These are phyloP conservation scores for Aureobasidium sp. DNA, from an alignment of 2,329 filamentous ascomycete species.

Conservation along the genomic window DNA sequence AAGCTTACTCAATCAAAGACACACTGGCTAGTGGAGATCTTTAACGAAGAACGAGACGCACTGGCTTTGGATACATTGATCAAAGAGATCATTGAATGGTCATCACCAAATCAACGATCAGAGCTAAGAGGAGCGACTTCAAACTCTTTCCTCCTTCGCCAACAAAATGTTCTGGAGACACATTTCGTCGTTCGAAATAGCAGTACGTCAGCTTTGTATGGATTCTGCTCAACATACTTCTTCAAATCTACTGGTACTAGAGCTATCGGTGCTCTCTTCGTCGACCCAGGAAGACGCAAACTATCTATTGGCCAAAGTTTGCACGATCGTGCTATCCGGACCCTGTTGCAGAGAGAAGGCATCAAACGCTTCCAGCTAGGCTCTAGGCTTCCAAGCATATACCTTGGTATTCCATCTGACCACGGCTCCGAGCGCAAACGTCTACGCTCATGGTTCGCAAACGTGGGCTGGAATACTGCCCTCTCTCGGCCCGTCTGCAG, in stretches of 20 bases:
- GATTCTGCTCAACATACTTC: conserved; percentile 85
- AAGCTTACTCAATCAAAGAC: conserved; percentile 84
- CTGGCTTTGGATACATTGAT: conserved; percentile 68
- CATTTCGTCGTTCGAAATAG: conserved; percentile 93
- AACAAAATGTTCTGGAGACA: conserved; percentile 63
- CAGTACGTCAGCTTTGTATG: conserved; percentile 82
- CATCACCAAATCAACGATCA: conserved; percentile 57
- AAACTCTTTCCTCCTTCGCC: conserved; percentile 66
- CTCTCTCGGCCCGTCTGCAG: conserved; percentile 57
- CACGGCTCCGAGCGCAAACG: conserved; percentile 53
- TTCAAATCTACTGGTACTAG: conserved; percentile 61
- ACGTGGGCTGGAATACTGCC: conserved; percentile 70
- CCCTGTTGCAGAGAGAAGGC: conserved; percentile 60
- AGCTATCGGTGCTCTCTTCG: conserved; percentile 77
- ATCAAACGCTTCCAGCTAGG: conserved; percentile 78
- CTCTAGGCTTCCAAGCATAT: conserved; percentile 72
- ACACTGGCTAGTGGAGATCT: conserved; percentile 89
- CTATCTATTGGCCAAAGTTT: conserved; percentile 85
- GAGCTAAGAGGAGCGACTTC: conserved; percentile 62
- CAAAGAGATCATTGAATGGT: conserved; percentile 57
- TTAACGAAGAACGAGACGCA: conserved; percentile 69
- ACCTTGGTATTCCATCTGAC: conserved; percentile 70
- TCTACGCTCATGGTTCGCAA: conserved; percentile 75
- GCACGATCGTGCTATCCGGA: conserved; percentile 74
- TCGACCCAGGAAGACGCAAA: conserved; percentile 68